Evolutionary conservation across 176 grass and related monocot species (phyloP), one percentile per base, ranked within the genome.

Genomic region (Musa troglodytarum): DNA sequence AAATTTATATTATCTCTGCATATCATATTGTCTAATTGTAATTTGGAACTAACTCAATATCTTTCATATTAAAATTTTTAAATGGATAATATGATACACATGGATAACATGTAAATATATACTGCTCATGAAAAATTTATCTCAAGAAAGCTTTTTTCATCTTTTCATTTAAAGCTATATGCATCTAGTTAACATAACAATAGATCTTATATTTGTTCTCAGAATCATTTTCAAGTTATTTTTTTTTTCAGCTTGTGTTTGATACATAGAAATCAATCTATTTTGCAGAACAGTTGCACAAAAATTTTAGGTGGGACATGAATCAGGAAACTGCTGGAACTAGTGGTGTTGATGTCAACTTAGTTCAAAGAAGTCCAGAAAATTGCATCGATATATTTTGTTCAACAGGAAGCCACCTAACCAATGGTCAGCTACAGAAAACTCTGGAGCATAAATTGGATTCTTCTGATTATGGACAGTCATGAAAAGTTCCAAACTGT

Each of bases 401-500:
- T 76, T 72, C 77, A 74, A 49, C 86, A 71, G 78, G 81, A 82
- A 89, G 75, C 12, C 66, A 78, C 74, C 74, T 83, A 57, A 72
- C 73, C 53, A 76, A 74, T 71, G 86, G 77, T 82, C 49, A 52
- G 76, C 72, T 68, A 21, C 68, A 72, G 72, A 81, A 50, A 56
- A 74, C 85, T 51, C 75, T 63, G 63, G 65, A 57, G 67, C 80
- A 77, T 82, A 76, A 68, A 75, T 53, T 29, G 15, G 29, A 14
- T 19, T 9, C 59, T 24, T 84, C 74, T 86, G 61, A 80, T 83
- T 54, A 70, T 68, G 49, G 53, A 71, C 76, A 64, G 65, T 79
- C 78, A 79, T 62, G 80, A 87, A 67, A 86, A 73, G 69, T 88
- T 91, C 72, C 87, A 86, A 64, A 98, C 88, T 28, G 88, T 86